A percentile compares a stretch with the other conserved stretches of the same genome.
These are phyloP conservation scores for Salvia hispanica DNA, from an alignment of 257 asterid species.

Conservation along the genomic window DNA sequence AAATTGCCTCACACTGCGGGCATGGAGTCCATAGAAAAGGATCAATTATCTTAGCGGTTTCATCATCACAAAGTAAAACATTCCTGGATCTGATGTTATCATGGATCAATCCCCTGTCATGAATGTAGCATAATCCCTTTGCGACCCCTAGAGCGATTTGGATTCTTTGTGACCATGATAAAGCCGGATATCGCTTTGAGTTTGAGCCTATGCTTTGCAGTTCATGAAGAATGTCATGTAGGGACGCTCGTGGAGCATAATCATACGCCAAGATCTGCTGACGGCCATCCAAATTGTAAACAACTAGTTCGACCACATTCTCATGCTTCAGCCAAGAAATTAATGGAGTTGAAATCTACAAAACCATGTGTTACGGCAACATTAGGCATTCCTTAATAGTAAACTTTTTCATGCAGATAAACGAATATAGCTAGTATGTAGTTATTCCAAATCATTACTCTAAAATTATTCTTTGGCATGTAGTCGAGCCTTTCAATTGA, in stretches of 20 bases:
- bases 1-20: no score
- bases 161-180: background rate
- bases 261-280: background rate
- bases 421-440: no score
- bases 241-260: background rate
- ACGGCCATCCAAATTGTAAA: no score
- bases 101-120: background rate
- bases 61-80: background rate
- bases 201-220: no score
- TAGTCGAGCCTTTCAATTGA: background rate
- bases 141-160: background rate
- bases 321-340: no score
- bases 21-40: background rate
- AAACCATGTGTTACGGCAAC: constrained; percentile 41
- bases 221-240: background rate
- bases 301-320: no score
- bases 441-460: constrained; percentile 24
- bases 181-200: background rate
- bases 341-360: no score
- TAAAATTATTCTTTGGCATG: no score
- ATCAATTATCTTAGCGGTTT: background rate
- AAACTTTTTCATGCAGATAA: background rate
- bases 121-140: background rate
- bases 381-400: background rate
- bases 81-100: background rate